Percentiles rank a stretch among this genome's conserved stretches.
These are phyloP conservation scores for Syzygium grande DNA, from an alignment of 345 rosid genomes.

Conservation along the genomic window DNA sequence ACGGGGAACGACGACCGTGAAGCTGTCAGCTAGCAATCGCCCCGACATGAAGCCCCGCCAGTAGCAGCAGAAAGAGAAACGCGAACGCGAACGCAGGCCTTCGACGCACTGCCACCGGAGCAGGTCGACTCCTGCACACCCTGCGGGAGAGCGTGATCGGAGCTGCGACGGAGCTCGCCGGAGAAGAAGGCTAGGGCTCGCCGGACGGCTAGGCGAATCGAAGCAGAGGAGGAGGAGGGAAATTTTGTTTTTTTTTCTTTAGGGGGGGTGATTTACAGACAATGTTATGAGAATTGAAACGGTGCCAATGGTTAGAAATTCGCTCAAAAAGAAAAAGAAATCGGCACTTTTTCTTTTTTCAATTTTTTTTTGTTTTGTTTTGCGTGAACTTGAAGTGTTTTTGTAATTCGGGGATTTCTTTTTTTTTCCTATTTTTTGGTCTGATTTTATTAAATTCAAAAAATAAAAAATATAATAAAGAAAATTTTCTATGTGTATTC, in stretches of 20 bases:
- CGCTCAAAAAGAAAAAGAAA: not conserved
- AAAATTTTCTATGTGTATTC: not conserved
- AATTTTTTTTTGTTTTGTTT: fast-evolving
- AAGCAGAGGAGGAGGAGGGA: not conserved
- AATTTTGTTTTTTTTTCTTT: not conserved
- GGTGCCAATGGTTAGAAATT: not conserved
- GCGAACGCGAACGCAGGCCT: not conserved
- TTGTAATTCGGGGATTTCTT: not conserved
- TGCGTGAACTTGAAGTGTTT: not conserved
- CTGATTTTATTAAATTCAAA: not conserved
- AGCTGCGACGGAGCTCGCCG: not conserved
- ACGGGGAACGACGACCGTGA: not conserved
- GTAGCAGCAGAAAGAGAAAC: not conserved
- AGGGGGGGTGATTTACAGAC: not conserved
- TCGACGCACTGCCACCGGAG: not conserved
- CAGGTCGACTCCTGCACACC: not conserved
- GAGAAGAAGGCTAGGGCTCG: slow-evolving; percentile 1
- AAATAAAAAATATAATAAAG: not conserved
- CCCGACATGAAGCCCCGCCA: not conserved
- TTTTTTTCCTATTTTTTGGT: not conserved
- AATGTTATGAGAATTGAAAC: not conserved
- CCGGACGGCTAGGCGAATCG: not conserved
- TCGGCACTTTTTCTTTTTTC: not conserved
- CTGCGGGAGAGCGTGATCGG: not conserved
- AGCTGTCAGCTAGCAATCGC: not conserved